phyloP scores from a whole-genome alignment of 176 grass and related monocot species.

The Hsuehochloa calcarea region DNA sequence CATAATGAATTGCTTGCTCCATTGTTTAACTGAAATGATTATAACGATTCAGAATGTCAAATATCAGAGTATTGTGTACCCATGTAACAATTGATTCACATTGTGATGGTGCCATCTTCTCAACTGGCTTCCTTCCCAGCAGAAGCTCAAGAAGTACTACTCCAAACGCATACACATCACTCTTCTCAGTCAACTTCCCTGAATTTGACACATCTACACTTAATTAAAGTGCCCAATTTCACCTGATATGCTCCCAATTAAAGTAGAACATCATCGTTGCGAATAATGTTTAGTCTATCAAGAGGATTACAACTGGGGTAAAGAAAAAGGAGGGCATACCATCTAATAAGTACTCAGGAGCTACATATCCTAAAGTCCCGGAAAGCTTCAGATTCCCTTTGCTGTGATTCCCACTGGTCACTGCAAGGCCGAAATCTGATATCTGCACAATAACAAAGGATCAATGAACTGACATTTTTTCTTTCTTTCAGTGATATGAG shows the following conservation, averaged over 20 bases:
- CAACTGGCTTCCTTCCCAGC: slow-evolving; percentile 82
- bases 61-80: slow-evolving; percentile 48
- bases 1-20: background rate
- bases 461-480: background rate
- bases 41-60: background rate
- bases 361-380: slow-evolving; percentile 75
- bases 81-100: slow-evolving; percentile 92
- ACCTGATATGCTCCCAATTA: background rate
- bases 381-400: slow-evolving; percentile 87
- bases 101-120: slow-evolving; percentile 79
- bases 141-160: slow-evolving; percentile 96
- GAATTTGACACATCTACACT: slow-evolving; percentile 27
- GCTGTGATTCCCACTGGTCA: slow-evolving; percentile 62
- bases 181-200: slow-evolving; percentile 99
- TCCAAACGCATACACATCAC: slow-evolving; percentile 95
- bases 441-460: slow-evolving; percentile 49
- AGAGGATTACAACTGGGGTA: background rate
- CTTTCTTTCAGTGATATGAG: background rate
- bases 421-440: slow-evolving; percentile 91
- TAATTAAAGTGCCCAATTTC: slow-evolving; percentile 4
- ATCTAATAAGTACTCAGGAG: slow-evolving; percentile 90
- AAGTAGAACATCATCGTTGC: background rate
- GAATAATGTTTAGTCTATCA: background rate
- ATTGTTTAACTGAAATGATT: background rate
- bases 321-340: slow-evolving; percentile 37